Percentiles rank a stretch among this genome's conserved stretches.
These are phyloP conservation scores for Eucalyptus regnans DNA, from an alignment of 345 rosid genomes.

Conservation along the genomic window DNA sequence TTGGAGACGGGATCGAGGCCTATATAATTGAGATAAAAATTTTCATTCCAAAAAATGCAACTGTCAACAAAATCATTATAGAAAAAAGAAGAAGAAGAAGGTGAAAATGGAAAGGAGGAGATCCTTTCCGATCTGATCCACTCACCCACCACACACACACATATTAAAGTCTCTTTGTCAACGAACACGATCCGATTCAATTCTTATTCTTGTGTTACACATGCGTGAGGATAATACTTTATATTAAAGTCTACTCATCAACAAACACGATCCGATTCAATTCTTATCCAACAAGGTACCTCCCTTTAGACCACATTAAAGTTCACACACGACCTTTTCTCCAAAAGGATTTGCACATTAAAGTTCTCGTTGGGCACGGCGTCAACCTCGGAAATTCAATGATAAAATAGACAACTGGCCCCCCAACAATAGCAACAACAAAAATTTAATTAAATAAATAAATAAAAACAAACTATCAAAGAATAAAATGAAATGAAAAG, in stretches of 20 bases:
- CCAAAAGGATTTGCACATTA: background rate
- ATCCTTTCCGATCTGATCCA: background rate
- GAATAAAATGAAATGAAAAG: background rate
- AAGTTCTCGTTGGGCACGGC: background rate
- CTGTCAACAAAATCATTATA: background rate
- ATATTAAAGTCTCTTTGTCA: background rate
- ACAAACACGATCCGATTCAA: background rate
- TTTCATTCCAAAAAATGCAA: background rate
- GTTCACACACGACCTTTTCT: background rate
- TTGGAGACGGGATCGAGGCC: background rate
- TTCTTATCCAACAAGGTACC: background rate
- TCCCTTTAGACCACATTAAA: background rate
- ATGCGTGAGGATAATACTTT: too few relatives aligned
- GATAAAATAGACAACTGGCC: background rate
- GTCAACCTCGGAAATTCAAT: background rate
- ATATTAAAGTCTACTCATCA: background rate
- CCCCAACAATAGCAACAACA: background rate
- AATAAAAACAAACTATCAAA: background rate
- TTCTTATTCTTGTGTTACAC: background rate
- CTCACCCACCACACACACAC: background rate
- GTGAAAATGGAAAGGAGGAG: background rate
- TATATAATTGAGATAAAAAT: background rate
- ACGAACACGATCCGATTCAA: background rate
- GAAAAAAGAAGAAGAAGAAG: rapidly evolving
- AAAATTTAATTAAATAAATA: background rate